phyloP scores from a whole-genome alignment of 2,329 filamentous ascomycete genomes.

The Didymella sp. region DNA sequence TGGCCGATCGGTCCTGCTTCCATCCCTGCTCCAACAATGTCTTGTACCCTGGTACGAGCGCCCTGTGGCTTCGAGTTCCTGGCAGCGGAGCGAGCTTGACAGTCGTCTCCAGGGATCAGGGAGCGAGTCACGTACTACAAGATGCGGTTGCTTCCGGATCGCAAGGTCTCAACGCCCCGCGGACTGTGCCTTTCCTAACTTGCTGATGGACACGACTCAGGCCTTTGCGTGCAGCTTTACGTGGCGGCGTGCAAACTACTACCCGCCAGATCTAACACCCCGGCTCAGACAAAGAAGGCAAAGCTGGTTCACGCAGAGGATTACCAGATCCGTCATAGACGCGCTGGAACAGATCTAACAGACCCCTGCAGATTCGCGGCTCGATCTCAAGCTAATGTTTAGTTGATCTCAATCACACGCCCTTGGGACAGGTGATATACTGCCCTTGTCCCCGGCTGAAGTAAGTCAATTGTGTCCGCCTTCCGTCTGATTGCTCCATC shows the following conservation, averaged over 20 bases:
- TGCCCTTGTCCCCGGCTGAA: conserved; percentile 32
- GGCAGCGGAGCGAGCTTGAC: conserved; percentile 26
- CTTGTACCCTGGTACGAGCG: conserved; percentile 27
- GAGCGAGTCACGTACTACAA: conserved; percentile 32
- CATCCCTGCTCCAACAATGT: conserved; percentile 28
- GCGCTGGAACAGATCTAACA: conserved; percentile 29
- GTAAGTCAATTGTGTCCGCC: conserved; percentile 17
- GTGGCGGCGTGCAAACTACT: conserved; percentile 26
- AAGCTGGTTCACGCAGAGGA: conserved; percentile 38
- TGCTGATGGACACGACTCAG: conserved; percentile 38
- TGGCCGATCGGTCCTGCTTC: conserved; percentile 35
- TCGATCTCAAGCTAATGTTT: conserved; percentile 41
- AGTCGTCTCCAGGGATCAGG: conserved; percentile 33
- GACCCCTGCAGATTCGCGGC: conserved; percentile 37
- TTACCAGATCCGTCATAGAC: conserved; percentile 39
- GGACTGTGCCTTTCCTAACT: conserved; percentile 31
- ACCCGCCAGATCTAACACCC: conserved; percentile 30
- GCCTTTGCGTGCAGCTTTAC: conserved; percentile 25
- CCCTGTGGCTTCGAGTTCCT: conserved; percentile 33
- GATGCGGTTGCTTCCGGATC: conserved; percentile 33
- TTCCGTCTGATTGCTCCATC: conserved; percentile 18
- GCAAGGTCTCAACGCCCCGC: conserved; percentile 29
- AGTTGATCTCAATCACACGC: conserved; percentile 41
- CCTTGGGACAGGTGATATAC: conserved; percentile 39
- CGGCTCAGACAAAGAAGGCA: conserved; percentile 33